Evolutionary conservation across 2,329 filamentous ascomycete species (phyloP), one percentile per base, ranked within the genome.

Genomic region (Epichloe coenophiala): DNA sequence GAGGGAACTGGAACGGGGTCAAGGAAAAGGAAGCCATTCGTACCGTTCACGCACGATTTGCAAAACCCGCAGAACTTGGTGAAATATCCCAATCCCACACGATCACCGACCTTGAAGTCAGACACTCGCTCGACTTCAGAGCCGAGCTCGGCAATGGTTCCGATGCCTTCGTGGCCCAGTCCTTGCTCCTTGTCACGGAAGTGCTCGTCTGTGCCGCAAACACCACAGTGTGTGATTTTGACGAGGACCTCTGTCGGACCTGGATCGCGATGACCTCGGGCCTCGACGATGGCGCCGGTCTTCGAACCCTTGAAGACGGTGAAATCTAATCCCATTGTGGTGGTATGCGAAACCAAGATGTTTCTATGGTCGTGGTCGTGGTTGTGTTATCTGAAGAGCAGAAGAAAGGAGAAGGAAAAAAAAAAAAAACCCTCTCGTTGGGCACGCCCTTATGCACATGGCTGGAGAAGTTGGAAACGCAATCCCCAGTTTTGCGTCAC

Each of bases 111-210:
- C 44, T 63, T 58, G 37, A 71, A 57, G 15, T 59, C 54, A 13
- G 36, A 38, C 12, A 38, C 36, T 13, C 36, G 36, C 11, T 50
- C 59, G 23, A 72, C 68, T 5, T 56, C 58, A 4, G 60, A 52
- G 6, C 71, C 72, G 47, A 69, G 53, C 15, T 56, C 55, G 39
- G 64, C 39, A 23, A 38, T 58, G 4, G 73, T 62, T 39, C 71
- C 71, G 27, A 71, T 63, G 47, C 71, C 68, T 57, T 74, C 71
- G 56, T 73, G 71, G 15, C 71, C 71, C 2, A 73, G 61, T 23
- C 58, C 57, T 47, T 57, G 55, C 44, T 58, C 55, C 38, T 52
- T 11, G 17, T 51, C 8, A n/a, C 31, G 15, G 17, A 40, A 41
- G 17, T 15, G 39, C 54, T 41, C 35, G 52, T 50, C 53, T 21